Conservation (phyloP, 163 green algal species). For the Coccomyxa subellipsoidea region DNA sequence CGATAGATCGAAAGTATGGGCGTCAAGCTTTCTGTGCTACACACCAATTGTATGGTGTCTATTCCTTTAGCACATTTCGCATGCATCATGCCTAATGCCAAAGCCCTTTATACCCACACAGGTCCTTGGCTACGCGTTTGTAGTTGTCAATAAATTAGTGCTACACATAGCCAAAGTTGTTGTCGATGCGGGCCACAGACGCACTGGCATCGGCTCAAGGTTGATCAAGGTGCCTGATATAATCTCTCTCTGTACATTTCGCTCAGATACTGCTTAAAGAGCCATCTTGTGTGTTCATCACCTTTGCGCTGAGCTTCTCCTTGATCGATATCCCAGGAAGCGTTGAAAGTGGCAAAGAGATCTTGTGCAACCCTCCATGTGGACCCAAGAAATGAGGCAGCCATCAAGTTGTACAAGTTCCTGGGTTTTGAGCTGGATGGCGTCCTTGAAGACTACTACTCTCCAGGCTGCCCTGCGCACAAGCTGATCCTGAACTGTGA, state of each 20-base stretch:
- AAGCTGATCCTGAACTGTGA: slow-evolving; percentile 8
- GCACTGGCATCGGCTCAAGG: neutral
- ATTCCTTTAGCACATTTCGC: too few relatives aligned
- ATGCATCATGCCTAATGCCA: too few relatives aligned
- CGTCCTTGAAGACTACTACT: slow-evolving; percentile 16
- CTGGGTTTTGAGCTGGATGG: slow-evolving; percentile 8
- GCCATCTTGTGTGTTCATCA: too few relatives aligned
- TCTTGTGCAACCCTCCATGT: slow-evolving; percentile 11
- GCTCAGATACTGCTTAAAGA: too few relatives aligned
- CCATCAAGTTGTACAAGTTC: neutral
- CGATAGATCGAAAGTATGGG: too few relatives aligned
- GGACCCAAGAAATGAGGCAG: slow-evolving; percentile 6
- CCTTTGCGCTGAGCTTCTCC: too few relatives aligned
- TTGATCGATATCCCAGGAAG: neutral
- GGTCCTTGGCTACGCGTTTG: neutral
- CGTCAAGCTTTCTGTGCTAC: too few relatives aligned
- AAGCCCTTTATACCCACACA: neutral
- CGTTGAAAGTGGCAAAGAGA: neutral
- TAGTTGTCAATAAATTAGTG: neutral
- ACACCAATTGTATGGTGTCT: too few relatives aligned
- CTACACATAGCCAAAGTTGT: neutral
- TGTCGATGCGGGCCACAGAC: neutral
- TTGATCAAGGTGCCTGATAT: neutral
- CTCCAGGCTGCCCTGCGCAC: neutral
- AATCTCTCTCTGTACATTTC: too few relatives aligned